Evolutionary conservation across 768 basidiomycete genomes (phyloP), one percentile per base, ranked within the genome.

Genomic region (Psilocybe sp.): DNA sequence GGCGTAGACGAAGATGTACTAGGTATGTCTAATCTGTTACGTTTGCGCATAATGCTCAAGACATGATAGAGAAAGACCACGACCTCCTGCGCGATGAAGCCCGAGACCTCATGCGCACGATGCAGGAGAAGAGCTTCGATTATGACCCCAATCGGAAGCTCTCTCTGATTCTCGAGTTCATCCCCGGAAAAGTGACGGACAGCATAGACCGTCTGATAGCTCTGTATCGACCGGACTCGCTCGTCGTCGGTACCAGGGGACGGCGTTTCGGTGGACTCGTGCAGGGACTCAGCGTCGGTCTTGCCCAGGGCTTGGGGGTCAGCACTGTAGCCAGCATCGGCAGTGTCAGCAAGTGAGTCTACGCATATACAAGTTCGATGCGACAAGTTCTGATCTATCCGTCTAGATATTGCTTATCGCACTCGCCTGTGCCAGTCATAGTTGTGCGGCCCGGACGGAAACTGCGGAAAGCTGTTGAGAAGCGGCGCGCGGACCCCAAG

Each of bases 361-460:
- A 52, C 6, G n/a, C n/a, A n/a, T n/a, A 12, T 46, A 23, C 40
- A 38, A 43, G 23, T 40, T 56, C 20, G 35, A 34, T 10, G 9
- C 3, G 9, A 35, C 20, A 4, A 40, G 41, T 5, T 34, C 46
- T 38, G 46, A 20, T 31, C 42, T 31, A 28, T 42, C 14, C n/a
- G 13, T 60, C 44, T 52, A 88, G 84, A 56, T 89, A 91, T 63
- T 92, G 89, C 54, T 80, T 97, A 38, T 87, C 89, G 14, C 93
- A 91, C 62, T 94, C 92, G 1, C 93, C 96, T 1, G 92, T 99
- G 0, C 96, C 96, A 2, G 90, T 97, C 58, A 93, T 98, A 54
- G 96, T 98, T 45, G 94, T 98, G 37, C 79, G 92, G 3, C 92
- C 93, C 1, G 90, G 92, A 59, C 78, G 89, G 34, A 92, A 94